phyloP scores from a whole-genome alignment of 1,139 yeast genomes.

The Suhomyces maxii region DNA sequence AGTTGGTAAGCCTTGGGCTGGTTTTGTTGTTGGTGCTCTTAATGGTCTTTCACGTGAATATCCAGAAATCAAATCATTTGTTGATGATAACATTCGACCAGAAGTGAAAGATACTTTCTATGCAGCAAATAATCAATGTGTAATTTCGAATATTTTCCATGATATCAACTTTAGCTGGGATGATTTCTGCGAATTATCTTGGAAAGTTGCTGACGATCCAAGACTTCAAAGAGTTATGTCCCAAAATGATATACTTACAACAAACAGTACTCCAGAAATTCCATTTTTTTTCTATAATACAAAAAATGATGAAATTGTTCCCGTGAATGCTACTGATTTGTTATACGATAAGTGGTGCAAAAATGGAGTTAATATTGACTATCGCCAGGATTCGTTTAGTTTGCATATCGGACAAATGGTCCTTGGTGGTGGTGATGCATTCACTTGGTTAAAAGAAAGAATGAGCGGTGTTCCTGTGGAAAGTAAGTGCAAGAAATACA shows the following conservation, averaged over 20 bases:
- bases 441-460: slow-evolving; percentile 14
- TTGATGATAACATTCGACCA: not conserved
- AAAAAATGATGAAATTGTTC: slow-evolving; percentile 29
- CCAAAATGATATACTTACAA: not conserved
- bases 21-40: not conserved
- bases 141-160: not conserved
- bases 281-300: slow-evolving; percentile 40
- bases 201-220: not conserved
- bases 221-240: not conserved
- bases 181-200: not conserved
- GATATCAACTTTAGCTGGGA: not conserved
- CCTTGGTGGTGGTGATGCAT: slow-evolving; percentile 18
- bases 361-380: not conserved
- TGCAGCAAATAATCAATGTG: not conserved
- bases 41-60: slow-evolving; percentile 20
- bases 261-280: slow-evolving; percentile 24
- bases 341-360: slow-evolving; percentile 34
- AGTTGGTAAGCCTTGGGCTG: not conserved
- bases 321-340: slow-evolving; percentile 23
- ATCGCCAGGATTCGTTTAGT: slow-evolving; percentile 16
- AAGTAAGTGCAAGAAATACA: not conserved
- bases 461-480: not conserved
- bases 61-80: slow-evolving; percentile 14
- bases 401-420: slow-evolving; percentile 15
- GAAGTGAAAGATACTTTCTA: not conserved